phyloP scores from a whole-genome alignment of 2,329 filamentous ascomycete genomes.

The Aphanocladium album region DNA sequence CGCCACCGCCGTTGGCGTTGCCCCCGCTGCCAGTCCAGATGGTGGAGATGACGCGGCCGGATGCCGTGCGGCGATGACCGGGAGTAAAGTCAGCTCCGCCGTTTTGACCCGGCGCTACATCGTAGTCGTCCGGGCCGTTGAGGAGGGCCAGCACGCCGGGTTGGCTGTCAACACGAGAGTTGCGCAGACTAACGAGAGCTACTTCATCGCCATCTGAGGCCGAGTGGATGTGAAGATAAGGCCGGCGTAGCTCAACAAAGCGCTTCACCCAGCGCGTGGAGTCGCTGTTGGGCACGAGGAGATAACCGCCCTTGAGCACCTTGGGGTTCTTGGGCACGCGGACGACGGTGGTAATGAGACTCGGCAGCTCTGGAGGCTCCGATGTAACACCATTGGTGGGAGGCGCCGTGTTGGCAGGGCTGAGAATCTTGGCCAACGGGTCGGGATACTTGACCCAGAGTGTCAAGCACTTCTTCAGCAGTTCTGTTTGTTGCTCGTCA shows the following conservation, averaged over 20 bases:
- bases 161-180: conserved; percentile 86
- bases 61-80: conserved; percentile 44
- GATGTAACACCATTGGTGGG: conserved; percentile 56
- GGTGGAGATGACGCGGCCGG: conserved; percentile 49
- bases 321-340: conserved; percentile 74
- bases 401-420: conserved; percentile 60
- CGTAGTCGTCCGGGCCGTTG: conserved; percentile 41
- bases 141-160: conserved; percentile 81
- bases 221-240: conserved; percentile 87
- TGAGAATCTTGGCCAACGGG: conserved; percentile 50
- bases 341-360: conserved; percentile 70
- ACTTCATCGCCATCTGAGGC: conserved; percentile 85
- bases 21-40: conserved; percentile 47
- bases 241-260: conserved; percentile 85
- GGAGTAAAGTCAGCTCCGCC: conserved; percentile 35
- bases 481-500: conserved; percentile 38
- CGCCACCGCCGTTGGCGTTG: conserved; percentile 29
- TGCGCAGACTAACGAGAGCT: conserved; percentile 80
- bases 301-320: conserved; percentile 79
- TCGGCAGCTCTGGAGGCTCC: conserved; percentile 48
- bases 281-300: conserved; percentile 77
- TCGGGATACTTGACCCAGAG: conserved; percentile 62
- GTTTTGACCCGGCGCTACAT: conserved; percentile 28
- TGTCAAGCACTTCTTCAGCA: conserved; percentile 53
- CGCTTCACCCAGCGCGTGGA: conserved; percentile 84